Base-by-base conservation (phyloP, 768 basidiomycete species). In the Pulveroboletus sp. region DNA sequence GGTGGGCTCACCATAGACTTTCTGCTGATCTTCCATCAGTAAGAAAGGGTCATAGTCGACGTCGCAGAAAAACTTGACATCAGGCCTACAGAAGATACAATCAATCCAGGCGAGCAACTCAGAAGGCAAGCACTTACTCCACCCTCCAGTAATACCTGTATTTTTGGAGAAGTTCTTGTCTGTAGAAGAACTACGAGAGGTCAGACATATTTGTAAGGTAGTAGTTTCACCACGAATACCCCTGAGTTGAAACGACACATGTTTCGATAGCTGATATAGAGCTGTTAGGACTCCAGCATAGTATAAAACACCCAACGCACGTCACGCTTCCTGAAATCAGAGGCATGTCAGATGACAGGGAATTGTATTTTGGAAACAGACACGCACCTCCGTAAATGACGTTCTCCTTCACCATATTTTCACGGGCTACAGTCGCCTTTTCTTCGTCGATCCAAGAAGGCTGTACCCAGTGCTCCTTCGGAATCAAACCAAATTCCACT, bases 241-340 rank as follows among this genome's bases (percentile, higher is more conserved):
- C 90, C 92, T 41, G 89, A 93, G 69, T 94, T 92, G 70, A 84
- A 97, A 10, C 94, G 82, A 69, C 94, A 96, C 94, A 96, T 95
- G 58, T 95, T 93, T 36, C 93, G 82, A 62, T 96, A 95, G 17
- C 81, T 84, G 57, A 30, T 44, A 43, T 21, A 10, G 37, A 15
- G n/a, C 4, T 37, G 26, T 59, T 10, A 62, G 49, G 17, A 50
- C 46, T n/a, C 46, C 18, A 27, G 39, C 38, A 28, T 36, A 9
- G 27, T 4, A 46, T 15, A 44, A 38, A 28, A 53, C 39, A 39
- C 6, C 31, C 41, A 43, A 79, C 84, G 54, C 68, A 87, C 84
- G 86, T 73, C 21, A 88, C 78, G 60, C 86, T 88, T 47, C 82
- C 86, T 87, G 55, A n/a, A 48, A 38, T 47, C 9, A 7, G 40